Evolutionary conservation across 805 yeast genomes (phyloP).

Genomic region (Zygosaccharomyces siamensis): DNA sequence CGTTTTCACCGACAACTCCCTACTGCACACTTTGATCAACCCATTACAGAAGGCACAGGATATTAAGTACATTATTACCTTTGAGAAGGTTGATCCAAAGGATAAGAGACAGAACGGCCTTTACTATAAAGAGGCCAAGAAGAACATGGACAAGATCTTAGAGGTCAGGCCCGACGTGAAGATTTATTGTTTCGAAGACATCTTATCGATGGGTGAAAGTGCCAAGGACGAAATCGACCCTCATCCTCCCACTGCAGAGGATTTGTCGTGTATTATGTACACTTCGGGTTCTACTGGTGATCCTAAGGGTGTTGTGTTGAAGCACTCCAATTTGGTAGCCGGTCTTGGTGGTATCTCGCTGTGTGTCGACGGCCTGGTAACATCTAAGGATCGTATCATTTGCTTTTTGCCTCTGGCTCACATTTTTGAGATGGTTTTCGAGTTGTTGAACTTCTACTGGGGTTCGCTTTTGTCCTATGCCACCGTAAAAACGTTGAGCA

Average conservation of each 20-base stretch:
- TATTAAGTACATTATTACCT: slow-evolving; percentile 67
- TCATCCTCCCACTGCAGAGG: slow-evolving; percentile 44
- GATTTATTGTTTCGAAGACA: slow-evolving; percentile 60
- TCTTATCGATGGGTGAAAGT: slow-evolving; percentile 57
- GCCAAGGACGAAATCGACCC: slow-evolving; percentile 40
- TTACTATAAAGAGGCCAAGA: slow-evolving; percentile 50
- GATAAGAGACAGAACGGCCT: slow-evolving; percentile 63
- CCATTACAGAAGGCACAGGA: slow-evolving; percentile 63
- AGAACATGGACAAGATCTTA: slow-evolving; percentile 54
- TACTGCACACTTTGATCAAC: slow-evolving; percentile 59
- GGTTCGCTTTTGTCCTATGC: slow-evolving; percentile 90
- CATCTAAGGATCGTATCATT: slow-evolving; percentile 63
- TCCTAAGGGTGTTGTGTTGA: slow-evolving; percentile 71
- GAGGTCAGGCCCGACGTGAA: slow-evolving; percentile 72
- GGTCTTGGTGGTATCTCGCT: slow-evolving; percentile 81
- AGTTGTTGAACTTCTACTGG: slow-evolving; percentile 77
- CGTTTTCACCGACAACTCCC: slow-evolving; percentile 76
- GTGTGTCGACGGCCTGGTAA: slow-evolving; percentile 52
- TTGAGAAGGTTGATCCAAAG: slow-evolving; percentile 53
- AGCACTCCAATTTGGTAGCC: slow-evolving; percentile 65
- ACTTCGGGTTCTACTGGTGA: slow-evolving; percentile 77
- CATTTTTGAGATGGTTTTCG: slow-evolving; percentile 88
- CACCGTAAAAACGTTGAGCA: slow-evolving; percentile 84
- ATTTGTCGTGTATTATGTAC: slow-evolving; percentile 60
- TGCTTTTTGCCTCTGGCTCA: slow-evolving; percentile 95